Evolutionary conservation across 169 alveolate genomes (phyloP), one percentile per base, ranked within the genome.

Genomic region (Babesia bigemina): DNA sequence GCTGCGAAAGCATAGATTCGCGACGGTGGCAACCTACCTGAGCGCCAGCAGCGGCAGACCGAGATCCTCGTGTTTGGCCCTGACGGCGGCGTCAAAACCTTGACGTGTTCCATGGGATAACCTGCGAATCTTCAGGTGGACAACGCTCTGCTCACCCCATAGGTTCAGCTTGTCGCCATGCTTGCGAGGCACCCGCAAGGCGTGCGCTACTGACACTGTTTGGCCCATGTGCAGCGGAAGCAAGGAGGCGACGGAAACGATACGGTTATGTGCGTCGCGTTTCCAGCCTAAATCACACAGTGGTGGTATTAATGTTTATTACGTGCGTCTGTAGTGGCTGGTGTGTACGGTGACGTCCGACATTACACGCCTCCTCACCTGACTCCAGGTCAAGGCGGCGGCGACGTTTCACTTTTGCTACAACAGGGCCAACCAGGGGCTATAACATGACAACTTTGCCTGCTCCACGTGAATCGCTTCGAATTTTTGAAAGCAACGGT

Each of bases 41-140:
- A 88, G 65, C 90, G 67, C 95, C 95, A 91, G 63, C 95, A 91
- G 45, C 95, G 79, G 84, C 95, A 91, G 11, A 91, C 70, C 7
- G 95, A 86, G 26, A 88, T 71, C 60, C 89, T 86, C 21, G 74
- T 77, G 26, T 79, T 52, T 2, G 88, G 84, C 48, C 39, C 85
- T 9, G 66, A 55, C 21, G 71, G 79, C 28, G 81, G 73, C 7
- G 65, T 63, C 59, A 71, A 24, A 19, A 66, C 77, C 56, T 81
- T 66, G 21, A 73, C 73, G 56, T 81, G 88, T 39, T 49, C 79
- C 55, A 29, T 58, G 4, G 88, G 88, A 53, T 29, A 79, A 21
- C 57, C 88, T 81, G 45, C 13, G 21, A 33, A 63, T 21, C 2
- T 4, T 26, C 21, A n/a, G 10, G 26, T 8, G 10, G 56, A 0